Conservation (phyloP, 1,139 yeast species). For the Suhomyces chickasaworum region DNA sequence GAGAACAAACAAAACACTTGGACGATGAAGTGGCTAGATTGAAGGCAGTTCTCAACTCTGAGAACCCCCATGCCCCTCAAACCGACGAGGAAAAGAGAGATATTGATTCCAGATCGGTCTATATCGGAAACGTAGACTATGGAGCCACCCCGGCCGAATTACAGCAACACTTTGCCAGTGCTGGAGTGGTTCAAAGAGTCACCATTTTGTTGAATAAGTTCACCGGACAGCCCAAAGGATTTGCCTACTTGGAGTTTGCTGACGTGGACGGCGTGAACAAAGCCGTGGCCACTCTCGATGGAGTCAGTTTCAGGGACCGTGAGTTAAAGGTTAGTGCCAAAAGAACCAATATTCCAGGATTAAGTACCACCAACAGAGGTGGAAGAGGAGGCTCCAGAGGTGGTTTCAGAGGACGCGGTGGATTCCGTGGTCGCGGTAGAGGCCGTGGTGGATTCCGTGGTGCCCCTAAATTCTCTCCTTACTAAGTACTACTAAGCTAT, state of each 20-base stretch:
- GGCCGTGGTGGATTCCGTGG: constrained; percentile 18
- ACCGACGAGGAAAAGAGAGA: constrained; percentile 43
- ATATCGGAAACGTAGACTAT: constrained; percentile 86
- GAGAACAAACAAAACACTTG: constrained; percentile 15
- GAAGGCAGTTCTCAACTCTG: constrained; percentile 19
- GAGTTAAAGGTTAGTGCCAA: constrained; percentile 71
- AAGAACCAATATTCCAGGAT: constrained; percentile 79
- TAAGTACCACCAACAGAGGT: constrained; percentile 50
- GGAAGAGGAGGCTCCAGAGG: constrained; percentile 38
- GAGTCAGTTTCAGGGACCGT: constrained; percentile 66
- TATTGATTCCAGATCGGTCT: constrained; percentile 75
- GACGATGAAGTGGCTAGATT: constrained; percentile 22
- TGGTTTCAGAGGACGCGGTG: constrained; percentile 25
- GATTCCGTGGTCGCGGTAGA: constrained; percentile 23
- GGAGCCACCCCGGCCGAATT: constrained; percentile 78
- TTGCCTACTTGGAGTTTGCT: constrained; percentile 80
- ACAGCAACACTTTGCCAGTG: constrained; percentile 71
- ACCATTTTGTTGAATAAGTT: constrained; percentile 72
- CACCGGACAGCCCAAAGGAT: constrained; percentile 84
- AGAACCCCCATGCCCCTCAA: constrained; percentile 19
- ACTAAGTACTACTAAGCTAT: constrained; percentile 8
- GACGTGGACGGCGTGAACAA: constrained; percentile 61
- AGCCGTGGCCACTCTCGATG: constrained; percentile 66
- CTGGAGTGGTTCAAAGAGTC: constrained; percentile 81
- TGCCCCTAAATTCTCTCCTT: constrained; percentile 23